These are phyloP conservation scores for Xerocomus spinulosus DNA, from an alignment of 768 basidiomycete species.

Conservation along the genomic window DNA sequence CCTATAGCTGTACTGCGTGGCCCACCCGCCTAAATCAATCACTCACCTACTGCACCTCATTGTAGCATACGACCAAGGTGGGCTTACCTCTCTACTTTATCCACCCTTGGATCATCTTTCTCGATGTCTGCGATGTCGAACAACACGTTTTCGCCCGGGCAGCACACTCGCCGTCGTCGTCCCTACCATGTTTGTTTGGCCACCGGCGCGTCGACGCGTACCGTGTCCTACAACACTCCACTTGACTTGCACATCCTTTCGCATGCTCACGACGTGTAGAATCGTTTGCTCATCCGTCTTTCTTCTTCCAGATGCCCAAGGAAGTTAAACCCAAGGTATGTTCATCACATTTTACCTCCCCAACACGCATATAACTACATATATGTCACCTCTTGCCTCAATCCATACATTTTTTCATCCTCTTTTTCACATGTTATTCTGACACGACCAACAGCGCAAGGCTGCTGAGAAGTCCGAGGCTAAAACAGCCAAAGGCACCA, in stretches of 20 bases:
- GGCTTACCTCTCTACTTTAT: conserved; percentile 19
- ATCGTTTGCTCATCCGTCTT: conserved; percentile 33
- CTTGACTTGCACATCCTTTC: conserved; percentile 29
- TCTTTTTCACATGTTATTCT: conserved; percentile 10
- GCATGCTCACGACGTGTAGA: conserved; percentile 37
- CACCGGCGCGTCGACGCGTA: conserved; percentile 35
- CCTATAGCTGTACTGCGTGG: conserved; percentile 35
- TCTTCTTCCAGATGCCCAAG: conserved; percentile 67
- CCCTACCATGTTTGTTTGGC: conserved; percentile 34
- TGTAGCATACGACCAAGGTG: conserved; percentile 31
- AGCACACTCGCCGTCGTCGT: conserved; percentile 29
- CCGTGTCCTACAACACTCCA: conserved; percentile 26
- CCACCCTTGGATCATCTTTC: conserved; percentile 19
- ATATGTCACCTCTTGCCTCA: conserved; percentile 14
- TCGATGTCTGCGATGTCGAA: conserved; percentile 19
- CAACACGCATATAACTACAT: conserved; percentile 8
- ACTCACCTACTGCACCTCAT: conserved; percentile 19
- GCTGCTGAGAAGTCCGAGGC: conserved; percentile 66
- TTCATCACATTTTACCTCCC: conserved; percentile 10
- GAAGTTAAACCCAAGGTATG: conserved; percentile 69
- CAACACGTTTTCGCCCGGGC: conserved; percentile 8
- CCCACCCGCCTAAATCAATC: conserved; percentile 33
- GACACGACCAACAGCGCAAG: conserved; percentile 52
- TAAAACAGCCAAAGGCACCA: conserved; percentile 51
- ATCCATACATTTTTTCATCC: conserved; percentile 1